A percentile compares a stretch with the other conserved stretches of the same genome.
Conservation (phyloP, 2,329 filamentous ascomycete genomes). For the Fusarium fujikuroi region DNA sequence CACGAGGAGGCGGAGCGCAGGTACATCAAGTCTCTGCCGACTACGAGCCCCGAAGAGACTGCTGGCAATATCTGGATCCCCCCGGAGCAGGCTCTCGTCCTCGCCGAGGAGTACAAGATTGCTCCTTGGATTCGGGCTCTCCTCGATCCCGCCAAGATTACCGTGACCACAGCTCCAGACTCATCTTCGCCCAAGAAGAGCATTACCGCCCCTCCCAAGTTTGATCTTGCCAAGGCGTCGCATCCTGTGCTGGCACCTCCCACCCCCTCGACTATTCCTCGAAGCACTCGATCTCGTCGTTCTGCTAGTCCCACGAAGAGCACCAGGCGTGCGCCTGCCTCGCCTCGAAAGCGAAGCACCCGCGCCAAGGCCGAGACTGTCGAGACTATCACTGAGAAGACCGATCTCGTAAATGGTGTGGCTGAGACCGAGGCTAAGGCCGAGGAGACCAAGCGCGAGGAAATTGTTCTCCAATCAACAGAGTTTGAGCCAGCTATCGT, state of each 20-base stretch:
- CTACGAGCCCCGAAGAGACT: slow-evolving; percentile 89
- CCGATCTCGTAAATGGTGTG: slow-evolving; percentile 46
- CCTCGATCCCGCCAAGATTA: slow-evolving; percentile 85
- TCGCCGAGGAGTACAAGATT: slow-evolving; percentile 90
- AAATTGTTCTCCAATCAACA: slow-evolving; percentile 57
- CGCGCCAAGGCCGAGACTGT: slow-evolving; percentile 56
- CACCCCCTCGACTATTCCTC: slow-evolving; percentile 57
- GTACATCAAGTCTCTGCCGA: slow-evolving; percentile 84
- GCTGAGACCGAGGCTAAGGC: slow-evolving; percentile 19
- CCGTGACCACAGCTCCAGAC: slow-evolving; percentile 65
- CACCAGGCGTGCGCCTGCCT: slow-evolving; percentile 59
- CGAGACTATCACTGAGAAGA: slow-evolving; percentile 45
- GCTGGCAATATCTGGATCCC: slow-evolving; percentile 98
- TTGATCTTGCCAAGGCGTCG: slow-evolving; percentile 63
- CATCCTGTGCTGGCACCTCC: slow-evolving; percentile 60
- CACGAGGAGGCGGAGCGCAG: slow-evolving; percentile 82
- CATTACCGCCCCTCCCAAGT: slow-evolving; percentile 85
- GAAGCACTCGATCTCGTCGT: slow-evolving; percentile 62
- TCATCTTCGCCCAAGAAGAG: slow-evolving; percentile 78
- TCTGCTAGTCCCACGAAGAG: slow-evolving; percentile 68
- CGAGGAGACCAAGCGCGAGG: slow-evolving; percentile 47
- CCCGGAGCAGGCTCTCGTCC: slow-evolving; percentile 79
- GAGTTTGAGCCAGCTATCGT: slow-evolving; percentile 61
- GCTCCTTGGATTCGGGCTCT: slow-evolving; percentile 90
- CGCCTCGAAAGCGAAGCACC: slow-evolving; percentile 64